Conservation (phyloP, 495 filamentous ascomycete genomes). For the Parathielavia hyrcaniae region DNA sequence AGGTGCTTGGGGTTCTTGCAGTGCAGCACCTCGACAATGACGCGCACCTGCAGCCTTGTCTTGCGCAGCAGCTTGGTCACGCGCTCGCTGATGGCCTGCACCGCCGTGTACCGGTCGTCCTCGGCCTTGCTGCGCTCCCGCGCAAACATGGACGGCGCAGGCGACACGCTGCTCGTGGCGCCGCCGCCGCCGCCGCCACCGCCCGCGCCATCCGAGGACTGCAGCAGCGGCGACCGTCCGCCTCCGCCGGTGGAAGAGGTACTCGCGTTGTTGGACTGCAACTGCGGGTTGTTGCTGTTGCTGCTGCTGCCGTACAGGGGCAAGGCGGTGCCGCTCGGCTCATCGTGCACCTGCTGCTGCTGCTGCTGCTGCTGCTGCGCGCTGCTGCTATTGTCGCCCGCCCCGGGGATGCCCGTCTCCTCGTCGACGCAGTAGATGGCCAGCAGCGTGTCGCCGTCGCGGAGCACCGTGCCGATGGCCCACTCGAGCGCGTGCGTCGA, state of each 20-base stretch:
- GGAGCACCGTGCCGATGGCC: constrained; percentile 92
- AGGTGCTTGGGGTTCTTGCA: constrained; percentile 91
- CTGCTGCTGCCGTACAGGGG: too few relatives aligned
- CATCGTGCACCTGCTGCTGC: too few relatives aligned
- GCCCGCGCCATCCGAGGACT: constrained; percentile 6
- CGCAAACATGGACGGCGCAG: constrained; percentile 34
- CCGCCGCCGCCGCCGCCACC: too few relatives aligned
- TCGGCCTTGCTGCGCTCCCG: constrained; percentile 53
- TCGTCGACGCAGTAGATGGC: constrained; percentile 89
- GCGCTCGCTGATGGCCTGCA: constrained; percentile 67
- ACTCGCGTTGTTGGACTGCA: background rate
- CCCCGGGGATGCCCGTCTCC: constrained; percentile 58
- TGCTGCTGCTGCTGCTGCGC: too few relatives aligned
- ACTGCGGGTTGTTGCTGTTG: background rate
- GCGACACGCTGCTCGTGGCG: constrained; percentile 28
- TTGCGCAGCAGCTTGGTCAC: constrained; percentile 80
- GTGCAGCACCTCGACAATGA: constrained; percentile 92
- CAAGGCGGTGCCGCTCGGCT: constrained; percentile 24
- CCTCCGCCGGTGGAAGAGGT: background rate
- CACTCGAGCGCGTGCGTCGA: constrained; percentile 92
- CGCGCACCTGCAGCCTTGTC: constrained; percentile 81
- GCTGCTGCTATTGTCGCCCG: constrained; percentile 27
- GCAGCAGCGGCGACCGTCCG: constrained; percentile 13
- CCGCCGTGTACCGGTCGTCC: constrained; percentile 68
- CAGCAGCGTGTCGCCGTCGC: constrained; percentile 89